Base-by-base conservation (phyloP, 768 basidiomycete genomes). In the Dictyophora rubrovolvata region DNA sequence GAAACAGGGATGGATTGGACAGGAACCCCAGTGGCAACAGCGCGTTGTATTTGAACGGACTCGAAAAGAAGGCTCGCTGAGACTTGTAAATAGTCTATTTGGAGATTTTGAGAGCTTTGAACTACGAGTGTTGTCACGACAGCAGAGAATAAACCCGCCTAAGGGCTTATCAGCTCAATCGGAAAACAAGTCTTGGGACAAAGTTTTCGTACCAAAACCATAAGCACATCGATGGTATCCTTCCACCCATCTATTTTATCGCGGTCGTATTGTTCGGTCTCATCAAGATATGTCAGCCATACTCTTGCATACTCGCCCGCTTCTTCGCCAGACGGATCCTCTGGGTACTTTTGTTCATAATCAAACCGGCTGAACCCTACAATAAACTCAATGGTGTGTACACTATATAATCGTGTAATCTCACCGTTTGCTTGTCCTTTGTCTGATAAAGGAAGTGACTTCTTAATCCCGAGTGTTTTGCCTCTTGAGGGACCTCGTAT, bases 81-180 rank as follows among this genome's bases (percentile, higher is more conserved):
- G 12, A 42, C 42, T 42, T 48, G n/a, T 6, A 23, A 2, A 36
- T 56, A 56, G 55, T 56, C 55, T 16, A n/a, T 46, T 48, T 56
- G 55, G 5, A 56, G 42, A 21, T 47, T 22, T 48, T 56, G 33
- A 28, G 33, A 46, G 9, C 22, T 36, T 48, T 60, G 47, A 6
- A 60, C 47, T 17, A 60, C 54, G 48, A 60, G 54, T 14, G 59
- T 53, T 10, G 59, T 60, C 4, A 50, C 42, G 14, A 60, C 53
- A 16, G 59, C 59, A 36, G 59, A 60, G 59, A 59, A 60, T 18
- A 60, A 53, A 54, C 59, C 59, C 35, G 59, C 59, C 59, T 60
- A 14, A 10, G 53, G 12, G 18, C 28, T 16, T 23, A 35, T 11
- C 5, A 36, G 8, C 23, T n/a, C n/a, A 9, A 49, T 18, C 8